Evolutionary conservation across 129 eudicot genomes (phyloP).

Genomic region (Artemisia tridentata): DNA sequence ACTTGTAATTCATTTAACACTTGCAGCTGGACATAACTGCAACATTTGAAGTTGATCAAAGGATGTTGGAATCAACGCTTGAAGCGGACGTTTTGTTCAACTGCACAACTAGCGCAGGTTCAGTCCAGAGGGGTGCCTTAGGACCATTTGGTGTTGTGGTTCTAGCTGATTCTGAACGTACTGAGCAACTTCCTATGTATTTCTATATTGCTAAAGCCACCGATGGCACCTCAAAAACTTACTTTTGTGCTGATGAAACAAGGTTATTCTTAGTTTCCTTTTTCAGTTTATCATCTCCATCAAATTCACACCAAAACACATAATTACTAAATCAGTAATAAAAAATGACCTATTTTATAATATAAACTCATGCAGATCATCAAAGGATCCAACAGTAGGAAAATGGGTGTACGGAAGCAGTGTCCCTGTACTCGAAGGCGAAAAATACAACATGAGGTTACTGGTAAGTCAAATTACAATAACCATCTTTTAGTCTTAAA

Average conservation of each 20-base stretch:
- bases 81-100: conserved; percentile 57
- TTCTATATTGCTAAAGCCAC: conserved; percentile 69
- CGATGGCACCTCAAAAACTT: conserved; percentile 58
- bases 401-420: conserved; percentile 72
- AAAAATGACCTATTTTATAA: background rate
- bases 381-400: conserved; percentile 54
- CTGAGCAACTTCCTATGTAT: conserved; percentile 76
- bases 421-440: conserved; percentile 78
- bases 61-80: conserved; percentile 40
- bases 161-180: conserved; percentile 58
- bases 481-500: background rate
- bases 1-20: background rate
- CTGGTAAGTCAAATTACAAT: conserved; percentile 32
- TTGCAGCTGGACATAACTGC: conserved; percentile 79
- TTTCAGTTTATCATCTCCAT: background rate
- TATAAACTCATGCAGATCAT: conserved; percentile 56
- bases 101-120: conserved; percentile 66
- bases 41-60: conserved; percentile 57
- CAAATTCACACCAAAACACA: background rate
- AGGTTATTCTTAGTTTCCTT: conserved; percentile 40
- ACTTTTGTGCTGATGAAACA: conserved; percentile 77
- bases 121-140: conserved; percentile 55
- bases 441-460: conserved; percentile 61
- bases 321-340: background rate
- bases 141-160: conserved; percentile 91